Base-by-base conservation (phyloP, 257 asterid genomes). In the Nicotiana benthamiana region DNA sequence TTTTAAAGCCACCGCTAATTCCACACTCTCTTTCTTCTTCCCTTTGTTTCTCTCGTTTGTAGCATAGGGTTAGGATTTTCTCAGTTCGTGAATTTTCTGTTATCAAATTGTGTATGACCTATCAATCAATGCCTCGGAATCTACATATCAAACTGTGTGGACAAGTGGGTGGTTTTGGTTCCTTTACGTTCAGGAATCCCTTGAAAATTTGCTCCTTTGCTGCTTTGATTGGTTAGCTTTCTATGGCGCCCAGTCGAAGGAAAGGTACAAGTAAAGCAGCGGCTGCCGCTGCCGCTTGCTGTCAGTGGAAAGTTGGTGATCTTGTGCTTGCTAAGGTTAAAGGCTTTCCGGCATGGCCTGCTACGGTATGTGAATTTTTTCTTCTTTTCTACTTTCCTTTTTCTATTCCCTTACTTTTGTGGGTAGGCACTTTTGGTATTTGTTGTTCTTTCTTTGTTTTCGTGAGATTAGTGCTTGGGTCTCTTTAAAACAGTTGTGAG, bases 291-390 rank as follows among this genome's bases (percentile, higher is more conserved):
- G 93, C 97, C 70, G 90, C 94, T 2, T 80, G 89, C 80, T 89
- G 92, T 84, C 89, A 90, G 88, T 92, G 93, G 92, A 92, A 94
- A 82, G 84, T 92, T 63, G 97, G 97, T 30, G 97, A 94, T 91
- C 98, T 94, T 59, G 98, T 94, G 80, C 97, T 94, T 80, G 98
- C 98, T 63, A 94, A 94, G 85, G 95, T 94, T 83, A 94, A 94
- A 86, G 98, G 98, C 0, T 92, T 92, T 83, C 97, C 95, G 52
- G 93, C 98, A 12, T 94, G 98, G 98, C 98, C 98, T 61, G 98
- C 98, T 6, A 89, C 85, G 90, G 97, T 94, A 88, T 53, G 91
- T 66, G 2, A 64, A 46, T 32, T 30, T 27, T 17, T 84, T 0
- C 61, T 48, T 80, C 67, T 34, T 68, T 68, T 68, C 13, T 40